Evolutionary conservation across 768 basidiomycete genomes (phyloP).

Genomic region (Lactarius deliciosus): DNA sequence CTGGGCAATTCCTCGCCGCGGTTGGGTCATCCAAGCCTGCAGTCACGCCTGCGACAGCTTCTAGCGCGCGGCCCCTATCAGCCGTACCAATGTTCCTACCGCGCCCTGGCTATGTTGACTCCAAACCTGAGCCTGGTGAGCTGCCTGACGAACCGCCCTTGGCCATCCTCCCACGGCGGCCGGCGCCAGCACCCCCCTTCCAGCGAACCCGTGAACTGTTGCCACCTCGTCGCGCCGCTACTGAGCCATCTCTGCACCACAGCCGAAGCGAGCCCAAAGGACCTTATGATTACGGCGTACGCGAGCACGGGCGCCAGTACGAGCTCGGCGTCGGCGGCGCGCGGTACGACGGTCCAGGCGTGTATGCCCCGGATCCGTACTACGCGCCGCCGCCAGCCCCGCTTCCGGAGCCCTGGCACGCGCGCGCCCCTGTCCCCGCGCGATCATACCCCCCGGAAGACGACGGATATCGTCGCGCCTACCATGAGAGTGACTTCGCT

Average conservation of each 20-base stretch:
- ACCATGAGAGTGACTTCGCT: neutral
- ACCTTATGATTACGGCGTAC: conserved; percentile 3
- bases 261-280: neutral
- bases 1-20: conserved; percentile 16
- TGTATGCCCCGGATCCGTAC: conserved; percentile 20
- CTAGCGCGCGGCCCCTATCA: neutral
- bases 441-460: conserved; percentile 5
- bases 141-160: conserved; percentile 13
- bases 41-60: neutral
- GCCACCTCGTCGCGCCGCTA: neutral
- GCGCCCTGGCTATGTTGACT: conserved; percentile 30
- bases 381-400: conserved; percentile 19
- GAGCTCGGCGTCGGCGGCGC: conserved; percentile 20
- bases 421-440: neutral
- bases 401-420: conserved; percentile 20
- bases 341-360: conserved; percentile 17
- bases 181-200: neutral
- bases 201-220: neutral
- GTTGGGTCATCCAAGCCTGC: neutral
- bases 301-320: conserved; percentile 23
- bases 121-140: conserved; percentile 19
- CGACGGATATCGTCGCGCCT: conserved; percentile 1
- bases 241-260: neutral
- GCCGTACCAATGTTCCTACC: conserved; percentile 3
- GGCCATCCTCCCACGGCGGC: too few relatives aligned